phyloP scores from a whole-genome alignment of 139 green algal genomes.

The Micractinium sp. region DNA sequence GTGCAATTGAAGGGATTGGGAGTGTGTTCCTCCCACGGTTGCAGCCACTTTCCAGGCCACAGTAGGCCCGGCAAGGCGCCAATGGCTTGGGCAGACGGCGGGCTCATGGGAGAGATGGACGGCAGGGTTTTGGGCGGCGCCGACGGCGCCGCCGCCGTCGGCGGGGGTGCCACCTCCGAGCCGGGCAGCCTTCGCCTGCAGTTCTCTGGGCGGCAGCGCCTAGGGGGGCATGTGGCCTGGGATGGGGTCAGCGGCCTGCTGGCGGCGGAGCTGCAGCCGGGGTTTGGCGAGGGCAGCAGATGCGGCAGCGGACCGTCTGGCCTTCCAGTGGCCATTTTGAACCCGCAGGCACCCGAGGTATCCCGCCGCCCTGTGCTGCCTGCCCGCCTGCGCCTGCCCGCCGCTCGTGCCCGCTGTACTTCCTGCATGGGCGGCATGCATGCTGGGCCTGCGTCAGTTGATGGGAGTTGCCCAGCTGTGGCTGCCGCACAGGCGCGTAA shows the following conservation, averaged over 20 bases:
- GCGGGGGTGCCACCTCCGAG: background rate
- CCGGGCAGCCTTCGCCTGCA: background rate
- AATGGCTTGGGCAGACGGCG: background rate
- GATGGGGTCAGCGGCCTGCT: conserved; percentile 19
- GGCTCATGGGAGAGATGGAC: background rate
- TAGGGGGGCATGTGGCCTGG: conserved; percentile 14
- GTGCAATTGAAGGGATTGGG: too few relatives aligned
- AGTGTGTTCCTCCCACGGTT: too few relatives aligned
- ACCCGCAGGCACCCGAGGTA: conserved; percentile 24
- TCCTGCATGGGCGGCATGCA: background rate
- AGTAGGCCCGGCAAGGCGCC: too few relatives aligned
- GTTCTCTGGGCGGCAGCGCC: background rate
- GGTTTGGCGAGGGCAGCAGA: background rate
- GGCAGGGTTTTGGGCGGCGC: background rate
- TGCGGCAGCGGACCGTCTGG: background rate
- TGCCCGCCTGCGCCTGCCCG: too few relatives aligned
- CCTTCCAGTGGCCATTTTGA: conserved; percentile 5
- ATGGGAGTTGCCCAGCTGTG: background rate
- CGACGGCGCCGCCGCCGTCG: background rate
- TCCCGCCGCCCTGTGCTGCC: background rate
- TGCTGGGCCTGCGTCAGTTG: background rate
- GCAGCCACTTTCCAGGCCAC: too few relatives aligned
- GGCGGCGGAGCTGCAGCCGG: conserved; percentile 12
- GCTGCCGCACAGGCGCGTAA: too few relatives aligned
- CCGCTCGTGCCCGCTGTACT: background rate